Evolutionary conservation across 345 rosid species (phyloP), one percentile per base, ranked within the genome.

Genomic region (Combretum micranthum): DNA sequence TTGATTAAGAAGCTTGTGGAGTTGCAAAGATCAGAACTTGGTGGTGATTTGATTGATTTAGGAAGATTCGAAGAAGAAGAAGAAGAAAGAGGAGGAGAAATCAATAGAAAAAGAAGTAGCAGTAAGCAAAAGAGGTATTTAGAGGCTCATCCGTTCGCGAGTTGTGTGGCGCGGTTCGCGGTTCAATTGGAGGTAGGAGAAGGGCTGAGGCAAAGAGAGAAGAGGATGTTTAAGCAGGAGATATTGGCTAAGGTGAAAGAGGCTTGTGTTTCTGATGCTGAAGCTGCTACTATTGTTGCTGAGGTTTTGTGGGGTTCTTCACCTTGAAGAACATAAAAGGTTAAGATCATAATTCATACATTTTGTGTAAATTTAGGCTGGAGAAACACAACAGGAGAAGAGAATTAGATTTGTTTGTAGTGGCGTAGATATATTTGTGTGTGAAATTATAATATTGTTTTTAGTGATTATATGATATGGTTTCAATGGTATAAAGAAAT

Each of bases 221-320:
- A 37, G 65, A 81, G 84, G 51, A 87, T 76, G 43, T 73, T 83
- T 18, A 86, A 86, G 75, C 77, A 46, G 44, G 75, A 75, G 67
- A 79, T 83, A 63, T 44, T 86, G 72, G 51, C 12, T 55, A 64
- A 58, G 60, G 75, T 79, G 18, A 74, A 73, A 62, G 82, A 81
- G 54, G 89, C 65, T 16, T 75, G 69, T 64, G 57, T 44, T 2
- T 67, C 69, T 47, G 81, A 81, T 62, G 85, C 89, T 2, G 94
- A 86, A 45, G 82, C 82, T 18, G 85, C 87, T 50, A 83, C 87
- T 22, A 69, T 83, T 63, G 56, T 71, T 25, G 94, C 94, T 37
- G 89, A 86, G 63, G 89, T 86, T 53, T 62, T 86, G 75, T 83
- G 87, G 94, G 89, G 89, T 0, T 77, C 94, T 59, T 80, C 87